Evolutionary conservation across 495 filamentous ascomycete genomes (phyloP).

Genomic region (Talaromyces borbonicus): DNA sequence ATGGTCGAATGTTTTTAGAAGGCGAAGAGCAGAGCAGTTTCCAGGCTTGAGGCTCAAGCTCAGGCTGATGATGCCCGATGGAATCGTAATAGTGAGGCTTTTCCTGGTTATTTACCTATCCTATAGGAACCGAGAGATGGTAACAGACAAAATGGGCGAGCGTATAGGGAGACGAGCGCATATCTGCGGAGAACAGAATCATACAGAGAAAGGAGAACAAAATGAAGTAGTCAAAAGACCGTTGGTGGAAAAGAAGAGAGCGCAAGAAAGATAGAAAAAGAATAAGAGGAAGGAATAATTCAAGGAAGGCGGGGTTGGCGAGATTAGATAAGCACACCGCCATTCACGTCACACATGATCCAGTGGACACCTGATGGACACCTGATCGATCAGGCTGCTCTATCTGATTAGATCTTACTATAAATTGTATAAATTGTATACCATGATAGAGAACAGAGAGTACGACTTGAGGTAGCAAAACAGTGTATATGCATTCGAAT

Average conservation of each 20-base stretch:
- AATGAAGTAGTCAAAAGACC: background rate
- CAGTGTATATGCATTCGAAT: too few relatives aligned
- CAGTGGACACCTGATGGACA: background rate
- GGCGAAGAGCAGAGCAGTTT: constrained; percentile 1
- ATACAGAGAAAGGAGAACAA: background rate
- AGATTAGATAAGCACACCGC: background rate
- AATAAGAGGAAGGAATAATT: background rate
- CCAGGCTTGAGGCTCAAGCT: too few relatives aligned
- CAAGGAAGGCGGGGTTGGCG: background rate
- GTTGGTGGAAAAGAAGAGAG: background rate
- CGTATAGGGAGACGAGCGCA: background rate
- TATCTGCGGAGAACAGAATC: background rate
- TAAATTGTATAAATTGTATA: too few relatives aligned
- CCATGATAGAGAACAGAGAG: too few relatives aligned
- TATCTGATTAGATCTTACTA: background rate
- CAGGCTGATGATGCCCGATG: too few relatives aligned
- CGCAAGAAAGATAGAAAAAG: background rate
- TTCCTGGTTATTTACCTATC: too few relatives aligned
- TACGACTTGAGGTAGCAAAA: too few relatives aligned
- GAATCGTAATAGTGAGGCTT: too few relatives aligned
- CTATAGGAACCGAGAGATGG: constrained; percentile 5
- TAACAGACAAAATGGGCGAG: constrained; percentile 6
- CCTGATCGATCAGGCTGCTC: constrained; percentile 1
- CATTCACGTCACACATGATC: constrained; percentile 7
- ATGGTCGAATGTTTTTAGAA: too few relatives aligned